Evolutionary conservation across 208 protist species (phyloP).

Genomic region (Leishmania major): DNA sequence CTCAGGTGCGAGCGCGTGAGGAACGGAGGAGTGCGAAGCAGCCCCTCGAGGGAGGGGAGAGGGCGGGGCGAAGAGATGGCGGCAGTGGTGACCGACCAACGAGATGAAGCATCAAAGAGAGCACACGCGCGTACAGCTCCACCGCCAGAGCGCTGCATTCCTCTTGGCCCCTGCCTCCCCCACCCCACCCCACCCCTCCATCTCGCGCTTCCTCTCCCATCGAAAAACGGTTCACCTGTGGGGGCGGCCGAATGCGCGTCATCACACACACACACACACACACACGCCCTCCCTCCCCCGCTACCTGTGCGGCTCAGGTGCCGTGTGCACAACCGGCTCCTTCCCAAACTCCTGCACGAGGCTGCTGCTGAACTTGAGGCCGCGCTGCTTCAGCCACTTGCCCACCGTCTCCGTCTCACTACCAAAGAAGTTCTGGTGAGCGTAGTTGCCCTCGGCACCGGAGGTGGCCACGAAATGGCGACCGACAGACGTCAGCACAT

Average conservation of each 20-base stretch:
- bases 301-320: conserved; percentile 34
- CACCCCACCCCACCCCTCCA: background rate
- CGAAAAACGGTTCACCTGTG: background rate
- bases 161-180: background rate
- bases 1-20: background rate
- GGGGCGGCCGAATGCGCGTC: background rate
- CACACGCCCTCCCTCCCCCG: background rate
- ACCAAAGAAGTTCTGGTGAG: conserved; percentile 86
- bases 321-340: conserved; percentile 77
- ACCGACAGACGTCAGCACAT: conserved; percentile 63
- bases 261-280: no score
- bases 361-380: conserved; percentile 74
- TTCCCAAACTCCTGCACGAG: conserved; percentile 89
- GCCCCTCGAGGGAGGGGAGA: background rate
- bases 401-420: conserved; percentile 67
- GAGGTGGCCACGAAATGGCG: conserved; percentile 85
- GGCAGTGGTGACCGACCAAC: background rate
- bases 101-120: background rate
- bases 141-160: background rate
- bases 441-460: conserved; percentile 76
- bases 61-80: background rate
- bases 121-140: background rate
- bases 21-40: background rate
- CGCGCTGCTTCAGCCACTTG: conserved; percentile 83
- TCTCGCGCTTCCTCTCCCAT: background rate